Conservation (phyloP, 2,329 filamentous ascomycete genomes). For the Fusarium pseudonygamai region DNA sequence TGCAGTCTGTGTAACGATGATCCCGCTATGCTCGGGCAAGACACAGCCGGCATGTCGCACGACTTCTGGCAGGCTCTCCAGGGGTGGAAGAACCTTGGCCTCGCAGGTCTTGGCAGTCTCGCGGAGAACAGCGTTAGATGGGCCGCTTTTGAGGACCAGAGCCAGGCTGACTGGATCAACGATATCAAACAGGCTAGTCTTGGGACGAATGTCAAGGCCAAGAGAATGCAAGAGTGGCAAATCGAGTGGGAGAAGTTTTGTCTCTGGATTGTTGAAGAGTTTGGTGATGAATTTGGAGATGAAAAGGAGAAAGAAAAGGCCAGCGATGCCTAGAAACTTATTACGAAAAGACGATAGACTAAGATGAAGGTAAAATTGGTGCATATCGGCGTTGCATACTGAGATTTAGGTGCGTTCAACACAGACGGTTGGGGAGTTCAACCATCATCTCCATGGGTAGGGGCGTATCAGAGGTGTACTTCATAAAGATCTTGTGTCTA, state of each 20-base stretch:
- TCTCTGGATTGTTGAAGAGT: conserved; percentile 87
- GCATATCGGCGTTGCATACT: conserved; percentile 14
- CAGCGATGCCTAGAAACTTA: background rate
- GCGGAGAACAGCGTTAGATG: conserved; percentile 94
- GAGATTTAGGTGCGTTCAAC: conserved; percentile 27
- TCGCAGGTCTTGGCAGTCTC: conserved; percentile 85
- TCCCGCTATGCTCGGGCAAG: conserved; percentile 87
- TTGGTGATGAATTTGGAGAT: conserved; percentile 67
- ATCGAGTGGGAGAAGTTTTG: conserved; percentile 90
- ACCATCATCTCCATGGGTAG: conserved; percentile 4
- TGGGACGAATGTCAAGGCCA: conserved; percentile 75
- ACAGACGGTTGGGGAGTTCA: conserved; percentile 22
- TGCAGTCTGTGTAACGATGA: conserved; percentile 92
- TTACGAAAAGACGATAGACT: conserved; percentile 13
- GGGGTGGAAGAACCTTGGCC: conserved; percentile 89
- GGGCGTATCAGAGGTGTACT: background rate
- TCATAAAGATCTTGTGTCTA: background rate
- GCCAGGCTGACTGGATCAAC: conserved; percentile 73
- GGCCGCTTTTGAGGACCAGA: conserved; percentile 87
- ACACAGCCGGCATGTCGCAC: conserved; percentile 82
- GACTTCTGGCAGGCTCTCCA: conserved; percentile 96
- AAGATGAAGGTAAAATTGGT: background rate
- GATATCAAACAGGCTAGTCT: conserved; percentile 79
- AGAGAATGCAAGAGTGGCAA: conserved; percentile 80
- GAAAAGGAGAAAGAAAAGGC: conserved; percentile 22